Evolutionary conservation across 2,329 filamentous ascomycete species (phyloP).

Genomic region (Geosmithia morbida): DNA sequence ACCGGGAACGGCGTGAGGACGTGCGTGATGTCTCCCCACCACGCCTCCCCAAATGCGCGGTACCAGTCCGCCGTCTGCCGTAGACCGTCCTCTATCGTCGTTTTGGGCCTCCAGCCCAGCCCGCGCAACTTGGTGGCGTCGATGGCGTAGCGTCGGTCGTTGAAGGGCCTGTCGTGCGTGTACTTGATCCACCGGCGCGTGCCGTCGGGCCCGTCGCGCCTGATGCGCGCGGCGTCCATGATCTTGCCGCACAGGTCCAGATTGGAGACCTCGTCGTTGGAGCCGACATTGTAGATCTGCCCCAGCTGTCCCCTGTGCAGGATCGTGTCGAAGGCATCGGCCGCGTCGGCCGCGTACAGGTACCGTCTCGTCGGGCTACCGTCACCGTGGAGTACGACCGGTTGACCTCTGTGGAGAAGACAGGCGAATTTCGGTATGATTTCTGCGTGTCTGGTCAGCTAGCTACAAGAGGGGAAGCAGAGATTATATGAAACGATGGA

Average conservation of each 20-base stretch:
- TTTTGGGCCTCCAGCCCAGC: slow-evolving; percentile 58
- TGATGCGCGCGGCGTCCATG: slow-evolving; percentile 46
- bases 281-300: slow-evolving; percentile 73
- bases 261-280: slow-evolving; percentile 65
- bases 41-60: slow-evolving; percentile 45
- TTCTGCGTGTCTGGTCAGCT: slow-evolving; percentile 32
- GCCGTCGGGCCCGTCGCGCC: no score
- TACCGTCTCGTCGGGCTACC: slow-evolving; percentile 63
- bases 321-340: slow-evolving; percentile 73
- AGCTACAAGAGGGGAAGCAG: no score
- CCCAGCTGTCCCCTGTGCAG: slow-evolving; percentile 62
- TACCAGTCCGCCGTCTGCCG: slow-evolving; percentile 58
- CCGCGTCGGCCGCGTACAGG: slow-evolving; percentile 65
- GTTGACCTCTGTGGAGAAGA: slow-evolving; percentile 49
- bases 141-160: slow-evolving; percentile 59
- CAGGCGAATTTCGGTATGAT: slow-evolving; percentile 74
- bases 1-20: slow-evolving; percentile 55
- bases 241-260: slow-evolving; percentile 52
- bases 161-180: slow-evolving; percentile 66
- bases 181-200: slow-evolving; percentile 54
- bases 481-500: no score
- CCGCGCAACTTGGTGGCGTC: slow-evolving; percentile 52
- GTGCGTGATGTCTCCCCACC: slow-evolving; percentile 60
- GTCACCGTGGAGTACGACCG: slow-evolving; percentile 62
- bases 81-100: slow-evolving; percentile 48